Percentiles rank a stretch among this genome's conserved stretches.
phyloP scores from a whole-genome alignment of 2,329 filamentous ascomycete genomes.

The Fusarium chlamydosporum region DNA sequence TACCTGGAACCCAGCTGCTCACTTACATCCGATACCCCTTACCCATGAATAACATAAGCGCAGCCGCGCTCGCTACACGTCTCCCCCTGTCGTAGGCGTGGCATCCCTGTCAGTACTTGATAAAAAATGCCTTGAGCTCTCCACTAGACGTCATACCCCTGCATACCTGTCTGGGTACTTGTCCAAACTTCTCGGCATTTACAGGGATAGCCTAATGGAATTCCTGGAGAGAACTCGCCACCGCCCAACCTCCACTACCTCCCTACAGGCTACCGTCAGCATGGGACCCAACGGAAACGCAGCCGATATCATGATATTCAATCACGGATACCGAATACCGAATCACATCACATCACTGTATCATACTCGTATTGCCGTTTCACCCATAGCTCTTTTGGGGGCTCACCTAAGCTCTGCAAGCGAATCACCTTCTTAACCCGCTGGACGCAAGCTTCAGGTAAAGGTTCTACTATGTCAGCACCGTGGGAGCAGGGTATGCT shows the following conservation, averaged over 20 bases:
- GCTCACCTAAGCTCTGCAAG: slow-evolving; percentile 34
- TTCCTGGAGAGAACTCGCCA: slow-evolving; percentile 33
- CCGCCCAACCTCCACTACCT: slow-evolving; percentile 2
- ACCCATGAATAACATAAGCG: slow-evolving; percentile 22
- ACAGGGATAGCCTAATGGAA: slow-evolving; percentile 25
- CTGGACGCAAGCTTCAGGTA: slow-evolving; percentile 25
- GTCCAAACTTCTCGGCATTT: slow-evolving; percentile 6
- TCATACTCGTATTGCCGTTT: slow-evolving; percentile 2
- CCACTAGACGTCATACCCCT: slow-evolving; percentile 39
- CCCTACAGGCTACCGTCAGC: slow-evolving; percentile 7
- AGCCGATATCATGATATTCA: slow-evolving; percentile 29
- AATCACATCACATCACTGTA: neutral
- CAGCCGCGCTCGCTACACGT: slow-evolving; percentile 9
- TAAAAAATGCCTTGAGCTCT: slow-evolving; percentile 38
- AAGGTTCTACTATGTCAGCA: slow-evolving; percentile 24
- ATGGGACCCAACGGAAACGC: slow-evolving; percentile 3
- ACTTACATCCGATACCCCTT: slow-evolving; percentile 3
- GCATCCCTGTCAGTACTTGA: slow-evolving; percentile 6
- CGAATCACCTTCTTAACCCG: slow-evolving; percentile 23
- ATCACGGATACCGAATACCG: neutral
- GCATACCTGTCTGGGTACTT: neutral
- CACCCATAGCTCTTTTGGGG: neutral
- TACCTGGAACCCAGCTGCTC: slow-evolving; percentile 1
- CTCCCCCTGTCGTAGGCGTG: slow-evolving; percentile 1
- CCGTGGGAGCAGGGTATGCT: slow-evolving; percentile 2